Evolutionary conservation across 1,284 basidiomycete genomes (phyloP), one percentile per base, ranked within the genome.

Genomic region (Pseudozyma hubeiensis): DNA sequence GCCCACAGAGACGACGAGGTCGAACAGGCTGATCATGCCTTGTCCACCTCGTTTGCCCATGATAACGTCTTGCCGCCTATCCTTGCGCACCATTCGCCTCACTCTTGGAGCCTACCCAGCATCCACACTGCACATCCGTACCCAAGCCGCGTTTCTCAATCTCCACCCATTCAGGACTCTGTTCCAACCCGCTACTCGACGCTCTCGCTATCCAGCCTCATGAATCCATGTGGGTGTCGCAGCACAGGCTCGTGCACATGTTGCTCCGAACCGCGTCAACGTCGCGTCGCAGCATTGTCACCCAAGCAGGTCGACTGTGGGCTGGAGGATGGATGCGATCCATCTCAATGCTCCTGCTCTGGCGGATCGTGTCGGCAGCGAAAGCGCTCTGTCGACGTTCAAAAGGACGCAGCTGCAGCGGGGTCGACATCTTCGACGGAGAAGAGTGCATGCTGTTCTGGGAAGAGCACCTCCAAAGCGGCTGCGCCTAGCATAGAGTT

Each of bases 141-240:
- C 10, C 30, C 45, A 4, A 30, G 8, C 34, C 43, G 19, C 43
- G 8, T 1, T 11, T 14, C 41, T 5, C 19, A 13, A 5, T 44
- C 44, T 0, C 49, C 24, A 14, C 5, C 45, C 3, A 19, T 30
- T 5, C 43, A 58, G 11, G 43, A 56, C 9, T 13, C 17, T 3
- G 17, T 19, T 7, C 56, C 55, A 39, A 56, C 60, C 30, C 60
- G 64, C 8, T 51, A 48, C 24, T 60, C 69, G 11, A 73, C 75
- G 11, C 65, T 78, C 7, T 78, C 76, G 29, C 75, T 81, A 4
- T 72, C 74, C 9, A 72, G 61, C 30, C 62, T 81, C 34, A 75
- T 81, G 61, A 81, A 81, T 31, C 79, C 79, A 9, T 80, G 79
- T 41, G 62, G 56, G 9, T 81, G 79, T 35, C 63, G 74, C 46